Percentiles rank a stretch among this genome's conserved stretches.
Conservation (phyloP, 495 filamentous ascomycete genomes). For the Venustampulla echinocandica region DNA sequence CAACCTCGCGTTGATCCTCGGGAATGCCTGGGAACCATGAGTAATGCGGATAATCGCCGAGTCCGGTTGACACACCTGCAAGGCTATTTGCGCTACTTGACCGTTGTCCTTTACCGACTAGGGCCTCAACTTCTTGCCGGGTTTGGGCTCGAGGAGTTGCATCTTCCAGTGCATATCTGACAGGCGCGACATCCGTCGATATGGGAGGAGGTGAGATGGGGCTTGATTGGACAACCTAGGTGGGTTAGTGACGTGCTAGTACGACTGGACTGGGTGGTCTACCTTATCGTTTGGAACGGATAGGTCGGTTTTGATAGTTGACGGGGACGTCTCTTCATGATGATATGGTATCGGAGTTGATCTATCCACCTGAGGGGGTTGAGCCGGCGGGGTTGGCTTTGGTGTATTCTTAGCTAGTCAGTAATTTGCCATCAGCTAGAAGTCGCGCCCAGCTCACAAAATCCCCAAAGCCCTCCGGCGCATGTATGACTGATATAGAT, state of each 20-base stretch:
- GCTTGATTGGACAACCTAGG: conserved; percentile 21
- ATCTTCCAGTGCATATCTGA: conserved; percentile 54
- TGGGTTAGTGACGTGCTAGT: conserved; percentile 9
- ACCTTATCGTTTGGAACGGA: conserved; percentile 30
- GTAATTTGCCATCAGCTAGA: not conserved
- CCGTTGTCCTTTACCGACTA: conserved; percentile 27
- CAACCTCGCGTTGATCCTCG: conserved; percentile 27
- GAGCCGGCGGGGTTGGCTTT: conserved; percentile 1
- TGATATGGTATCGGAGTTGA: conserved; percentile 22
- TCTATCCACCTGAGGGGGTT: conserved; percentile 16
- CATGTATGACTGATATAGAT: conserved; percentile 79
- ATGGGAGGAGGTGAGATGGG: conserved; percentile 56
- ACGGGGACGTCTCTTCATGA: conserved; percentile 15
- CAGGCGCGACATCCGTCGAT: conserved; percentile 57
- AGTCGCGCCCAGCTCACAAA: conserved; percentile 49
- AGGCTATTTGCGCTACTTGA: conserved; percentile 54
- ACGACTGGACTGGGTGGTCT: conserved; percentile 13
- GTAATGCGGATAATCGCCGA: conserved; percentile 3
- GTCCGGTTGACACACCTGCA: conserved; percentile 48
- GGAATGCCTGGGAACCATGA: conserved; percentile 38
- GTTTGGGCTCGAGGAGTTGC: conserved; percentile 79
- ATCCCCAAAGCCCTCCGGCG: conserved; percentile 64
- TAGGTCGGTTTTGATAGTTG: conserved; percentile 21
- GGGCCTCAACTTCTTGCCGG: conserved; percentile 56
- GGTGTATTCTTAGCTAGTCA: conserved; percentile 15